Base-by-base conservation (phyloP, 371 early-diverging fungal genomes). In the Haplosporangium sp. region DNA sequence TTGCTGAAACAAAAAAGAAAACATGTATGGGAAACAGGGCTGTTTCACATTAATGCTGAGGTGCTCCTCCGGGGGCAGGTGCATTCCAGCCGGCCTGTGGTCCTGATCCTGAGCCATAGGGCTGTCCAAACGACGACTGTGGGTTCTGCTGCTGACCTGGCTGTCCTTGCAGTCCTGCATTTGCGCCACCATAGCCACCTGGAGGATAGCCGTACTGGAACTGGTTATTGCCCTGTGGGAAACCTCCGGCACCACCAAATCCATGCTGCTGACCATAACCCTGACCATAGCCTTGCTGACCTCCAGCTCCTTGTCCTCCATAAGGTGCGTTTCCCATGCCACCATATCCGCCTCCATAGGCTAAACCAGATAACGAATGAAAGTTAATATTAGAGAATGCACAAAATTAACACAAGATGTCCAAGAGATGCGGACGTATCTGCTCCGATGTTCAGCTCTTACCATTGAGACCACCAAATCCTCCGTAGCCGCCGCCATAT, bases 271-370 rank as follows among this genome's bases (percentile, higher is more conserved):
- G 70, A 46, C 50, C 50, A 42, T 70, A 76, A 13, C 76, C 70
- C 23, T 76, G 77, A 47, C 62, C 64, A 38, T 70, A 76, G 12
- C 77, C 77, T 23, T 65, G 76, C 67, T 76, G 77, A 16, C 67
- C 76, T 23, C 64, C 57, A 8, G 56, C 55, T 21, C 67, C 71
- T n/a, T 62, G 67, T 14, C 63, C 72, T 18, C 72, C 70, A 58
- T 69, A 66, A 8, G 76, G 70, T 4, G 63, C 59, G 21, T 65
- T 69, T 14, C 66, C 66, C 69, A 75, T 69, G 23, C 67, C 74
- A 1, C 69, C 77, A 47, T 67, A 76, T 54, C 77, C 77, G 47
- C 77, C 77, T 1, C 71, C 77, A 42, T 67, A 76, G 23, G 77
- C 77, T 75, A 50, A 8, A 37, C 3, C 58, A 38, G 8, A 41